A percentile compares a stretch with the other conserved stretches of the same genome.
phyloP scores from a whole-genome alignment of 2,329 filamentous ascomycete genomes.

The Aureobasidium sp. region DNA sequence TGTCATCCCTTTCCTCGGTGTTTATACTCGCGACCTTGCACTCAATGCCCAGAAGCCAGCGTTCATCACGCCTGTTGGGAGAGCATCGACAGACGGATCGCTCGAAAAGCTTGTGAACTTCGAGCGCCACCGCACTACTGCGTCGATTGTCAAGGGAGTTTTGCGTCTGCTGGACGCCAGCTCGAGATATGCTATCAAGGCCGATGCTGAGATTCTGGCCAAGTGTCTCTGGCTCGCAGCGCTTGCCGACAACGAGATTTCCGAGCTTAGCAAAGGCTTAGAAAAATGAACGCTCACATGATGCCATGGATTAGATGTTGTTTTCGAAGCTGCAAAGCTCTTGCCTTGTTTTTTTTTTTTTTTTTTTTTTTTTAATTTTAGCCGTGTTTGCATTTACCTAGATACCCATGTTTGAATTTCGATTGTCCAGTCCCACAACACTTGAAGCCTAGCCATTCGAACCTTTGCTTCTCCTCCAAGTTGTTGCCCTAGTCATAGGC shows the following conservation, averaged over 20 bases:
- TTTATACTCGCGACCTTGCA: conserved; percentile 76
- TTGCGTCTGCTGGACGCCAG: conserved; percentile 73
- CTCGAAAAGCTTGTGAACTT: conserved; percentile 69
- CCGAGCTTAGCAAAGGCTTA: conserved; percentile 24
- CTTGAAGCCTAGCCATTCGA: too few relatives aligned
- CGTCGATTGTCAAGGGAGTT: conserved; percentile 71
- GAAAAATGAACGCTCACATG: conserved; percentile 18
- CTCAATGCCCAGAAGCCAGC: conserved; percentile 75
- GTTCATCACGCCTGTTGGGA: conserved; percentile 45
- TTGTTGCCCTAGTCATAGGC: too few relatives aligned
- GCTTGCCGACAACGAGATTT: conserved; percentile 67
- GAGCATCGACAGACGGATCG: conserved; percentile 38
- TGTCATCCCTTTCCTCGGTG: conserved; percentile 75
- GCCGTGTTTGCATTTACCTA: background rate
- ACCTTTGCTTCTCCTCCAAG: too few relatives aligned
- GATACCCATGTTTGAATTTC: background rate
- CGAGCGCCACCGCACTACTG: conserved; percentile 69
- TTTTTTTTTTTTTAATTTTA: background rate
- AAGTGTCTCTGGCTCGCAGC: conserved; percentile 81
- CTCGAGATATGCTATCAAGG: conserved; percentile 64
- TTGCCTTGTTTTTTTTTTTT: background rate
- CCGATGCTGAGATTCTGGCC: conserved; percentile 70
- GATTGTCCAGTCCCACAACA: background rate
- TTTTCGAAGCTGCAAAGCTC: background rate
- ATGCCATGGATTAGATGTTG: background rate